phyloP scores from a whole-genome alignment of 2,329 filamentous ascomycete genomes.

The Aspergillus thermomutatus region DNA sequence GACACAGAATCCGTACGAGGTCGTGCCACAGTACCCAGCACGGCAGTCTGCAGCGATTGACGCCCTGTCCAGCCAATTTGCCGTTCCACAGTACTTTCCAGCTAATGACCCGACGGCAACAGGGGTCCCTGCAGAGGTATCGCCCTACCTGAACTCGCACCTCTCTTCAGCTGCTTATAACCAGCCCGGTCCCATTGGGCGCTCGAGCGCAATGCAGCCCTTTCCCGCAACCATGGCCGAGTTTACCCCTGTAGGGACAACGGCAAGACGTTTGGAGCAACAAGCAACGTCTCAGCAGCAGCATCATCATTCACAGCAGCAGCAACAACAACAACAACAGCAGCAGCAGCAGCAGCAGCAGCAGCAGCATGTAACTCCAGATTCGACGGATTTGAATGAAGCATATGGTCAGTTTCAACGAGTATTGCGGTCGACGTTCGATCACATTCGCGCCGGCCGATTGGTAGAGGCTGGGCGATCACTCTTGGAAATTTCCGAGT shows the following conservation, averaged over 20 bases:
- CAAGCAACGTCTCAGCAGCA: constrained; percentile 20
- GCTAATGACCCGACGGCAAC: constrained; percentile 63
- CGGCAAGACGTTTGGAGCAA: constrained; percentile 37
- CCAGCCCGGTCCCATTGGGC: constrained; percentile 58
- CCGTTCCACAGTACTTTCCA: constrained; percentile 71
- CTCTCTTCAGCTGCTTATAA: constrained; percentile 56
- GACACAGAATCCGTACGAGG: constrained; percentile 67
- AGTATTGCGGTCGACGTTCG: constrained; percentile 63
- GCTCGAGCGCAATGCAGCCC: constrained; percentile 48
- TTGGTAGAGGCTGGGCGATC: constrained; percentile 58
- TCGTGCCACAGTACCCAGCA: constrained; percentile 69
- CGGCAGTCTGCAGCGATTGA: constrained; percentile 75
- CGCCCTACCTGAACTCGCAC: constrained; percentile 64
- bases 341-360: constrained; percentile 27
- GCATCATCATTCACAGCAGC: constrained; percentile 8
- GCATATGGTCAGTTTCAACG: constrained; percentile 63
- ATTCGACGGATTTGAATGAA: constrained; percentile 58
- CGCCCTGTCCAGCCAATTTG: constrained; percentile 67
- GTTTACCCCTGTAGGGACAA: constrained; percentile 34
- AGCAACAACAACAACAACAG: constrained; percentile 25
- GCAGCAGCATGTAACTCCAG: constrained; percentile 28
- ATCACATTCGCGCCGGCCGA: constrained; percentile 62
- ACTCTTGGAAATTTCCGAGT: constrained; percentile 62
- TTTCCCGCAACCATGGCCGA: constrained; percentile 55
- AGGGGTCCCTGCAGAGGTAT: constrained; percentile 55